A percentile compares a stretch with the other conserved stretches of the same genome.
Evolutionary conservation across 176 grass and related monocot genomes (phyloP).

Genomic region (Chloris gayana): DNA sequence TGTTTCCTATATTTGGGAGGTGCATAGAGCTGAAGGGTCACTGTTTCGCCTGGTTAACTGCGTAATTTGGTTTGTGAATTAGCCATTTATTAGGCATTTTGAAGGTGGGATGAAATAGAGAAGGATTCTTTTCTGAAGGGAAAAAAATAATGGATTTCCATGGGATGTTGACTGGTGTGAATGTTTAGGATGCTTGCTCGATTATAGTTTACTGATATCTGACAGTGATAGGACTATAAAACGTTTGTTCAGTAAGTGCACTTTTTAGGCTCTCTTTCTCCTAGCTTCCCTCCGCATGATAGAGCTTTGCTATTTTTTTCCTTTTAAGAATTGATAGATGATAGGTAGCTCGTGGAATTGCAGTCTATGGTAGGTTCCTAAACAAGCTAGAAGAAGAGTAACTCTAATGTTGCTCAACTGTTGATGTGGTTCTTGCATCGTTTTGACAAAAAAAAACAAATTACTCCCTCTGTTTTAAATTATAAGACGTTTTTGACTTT

Average conservation of each 20-base stretch:
- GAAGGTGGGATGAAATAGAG: not conserved
- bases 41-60: not conserved
- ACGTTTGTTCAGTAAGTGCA: not conserved
- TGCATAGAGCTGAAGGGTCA: not conserved
- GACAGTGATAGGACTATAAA: not conserved
- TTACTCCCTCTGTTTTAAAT: too few species aligned
- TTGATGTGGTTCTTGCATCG: not conserved
- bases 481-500: too few species aligned
- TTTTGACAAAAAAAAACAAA: not conserved
- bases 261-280: not conserved
- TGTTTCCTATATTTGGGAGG: not conserved
- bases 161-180: not conserved
- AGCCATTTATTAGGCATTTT: not conserved
- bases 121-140: not conserved
- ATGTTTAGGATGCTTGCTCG: not conserved
- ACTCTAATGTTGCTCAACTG: not conserved
- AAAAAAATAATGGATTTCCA: not conserved
- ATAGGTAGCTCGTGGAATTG: not conserved
- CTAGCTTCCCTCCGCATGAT: not conserved
- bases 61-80: conserved; percentile 11
- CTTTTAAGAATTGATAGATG: not conserved
- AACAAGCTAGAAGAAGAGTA: not conserved
- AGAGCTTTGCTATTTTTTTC: conserved; percentile 14
- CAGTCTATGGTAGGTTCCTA: not conserved
- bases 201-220: not conserved